A percentile compares a stretch with the other conserved stretches of the same genome.
Evolutionary conservation across 768 basidiomycete species (phyloP).

Genomic region (Pholiota microspora): DNA sequence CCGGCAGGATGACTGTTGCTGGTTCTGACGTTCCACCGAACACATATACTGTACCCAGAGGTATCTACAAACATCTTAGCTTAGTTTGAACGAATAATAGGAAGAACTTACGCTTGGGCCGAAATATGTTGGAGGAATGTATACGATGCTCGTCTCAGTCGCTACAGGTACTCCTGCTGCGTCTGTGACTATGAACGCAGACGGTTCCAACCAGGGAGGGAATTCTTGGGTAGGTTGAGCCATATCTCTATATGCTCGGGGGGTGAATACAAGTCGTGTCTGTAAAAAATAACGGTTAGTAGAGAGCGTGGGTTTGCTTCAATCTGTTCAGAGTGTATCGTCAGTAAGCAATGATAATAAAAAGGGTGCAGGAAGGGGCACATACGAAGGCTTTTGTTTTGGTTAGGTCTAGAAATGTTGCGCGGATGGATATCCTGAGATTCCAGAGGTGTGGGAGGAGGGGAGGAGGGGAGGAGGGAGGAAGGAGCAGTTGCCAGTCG

Average conservation of each 20-base stretch:
- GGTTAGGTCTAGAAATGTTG: conserved; percentile 9
- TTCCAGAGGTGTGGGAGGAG: conserved; percentile 11
- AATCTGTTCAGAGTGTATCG: conserved; percentile 9
- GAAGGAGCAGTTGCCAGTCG: conserved; percentile 17
- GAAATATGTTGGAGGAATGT: conserved; percentile 75
- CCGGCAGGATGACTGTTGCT: conserved; percentile 30
- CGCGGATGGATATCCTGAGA: conserved; percentile 21
- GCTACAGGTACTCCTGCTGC: conserved; percentile 49
- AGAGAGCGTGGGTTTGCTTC: conserved; percentile 40
- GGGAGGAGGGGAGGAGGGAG: conserved; percentile 10
- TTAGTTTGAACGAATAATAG: neutral
- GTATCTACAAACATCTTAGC: conserved; percentile 49
- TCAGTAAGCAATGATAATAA: conserved; percentile 9
- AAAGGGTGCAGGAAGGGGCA: neutral
- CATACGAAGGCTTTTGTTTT: conserved; percentile 21
- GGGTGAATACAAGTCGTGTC: conserved; percentile 19
- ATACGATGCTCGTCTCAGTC: conserved; percentile 56
- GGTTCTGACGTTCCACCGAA: conserved; percentile 76
- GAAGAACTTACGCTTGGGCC: conserved; percentile 72
- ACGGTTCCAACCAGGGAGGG: conserved; percentile 70
- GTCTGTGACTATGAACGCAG: conserved; percentile 51
- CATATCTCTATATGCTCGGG: conserved; percentile 37
- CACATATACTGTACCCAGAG: conserved; percentile 67
- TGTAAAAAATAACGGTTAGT: conserved; percentile 38
- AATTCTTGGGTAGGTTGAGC: conserved; percentile 61